Conservation (phyloP, 148 eudicot genomes). For the Polygonum aviculare region DNA sequence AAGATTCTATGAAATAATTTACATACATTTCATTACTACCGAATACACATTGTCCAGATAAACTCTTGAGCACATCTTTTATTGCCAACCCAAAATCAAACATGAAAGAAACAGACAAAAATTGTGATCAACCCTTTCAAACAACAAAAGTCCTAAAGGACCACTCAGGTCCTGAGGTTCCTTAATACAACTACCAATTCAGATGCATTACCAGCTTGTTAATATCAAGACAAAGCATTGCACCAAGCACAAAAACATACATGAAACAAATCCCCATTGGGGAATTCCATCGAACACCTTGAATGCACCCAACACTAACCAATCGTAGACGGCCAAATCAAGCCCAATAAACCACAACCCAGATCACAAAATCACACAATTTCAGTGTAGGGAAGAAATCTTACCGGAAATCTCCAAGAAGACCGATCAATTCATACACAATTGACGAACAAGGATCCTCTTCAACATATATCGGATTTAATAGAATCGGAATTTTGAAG, state of each 20-base stretch:
- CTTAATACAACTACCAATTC: neutral
- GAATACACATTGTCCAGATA: neutral
- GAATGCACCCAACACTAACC: neutral
- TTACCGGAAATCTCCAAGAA: neutral
- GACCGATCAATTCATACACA: neutral
- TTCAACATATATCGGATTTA: neutral
- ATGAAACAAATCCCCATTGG: neutral
- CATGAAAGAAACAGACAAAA: neutral
- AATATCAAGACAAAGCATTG: neutral
- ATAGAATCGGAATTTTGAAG: neutral
- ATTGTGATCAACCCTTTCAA: neutral
- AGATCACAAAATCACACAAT: neutral
- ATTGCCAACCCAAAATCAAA: neutral
- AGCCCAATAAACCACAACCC: neutral
- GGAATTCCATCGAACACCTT: conserved; percentile 8
- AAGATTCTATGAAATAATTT: neutral
- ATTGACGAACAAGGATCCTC: neutral
- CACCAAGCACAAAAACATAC: neutral
- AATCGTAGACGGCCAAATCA: neutral
- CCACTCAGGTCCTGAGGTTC: neutral
- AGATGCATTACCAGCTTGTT: neutral
- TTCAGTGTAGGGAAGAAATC: neutral
- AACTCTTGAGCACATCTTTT: neutral
- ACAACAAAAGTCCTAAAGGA: neutral
- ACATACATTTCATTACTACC: neutral